A percentile compares a stretch with the other conserved stretches of the same genome.
These are phyloP conservation scores for Margaritispora aquatica DNA, from an alignment of 495 filamentous ascomycete species.

Conservation along the genomic window DNA sequence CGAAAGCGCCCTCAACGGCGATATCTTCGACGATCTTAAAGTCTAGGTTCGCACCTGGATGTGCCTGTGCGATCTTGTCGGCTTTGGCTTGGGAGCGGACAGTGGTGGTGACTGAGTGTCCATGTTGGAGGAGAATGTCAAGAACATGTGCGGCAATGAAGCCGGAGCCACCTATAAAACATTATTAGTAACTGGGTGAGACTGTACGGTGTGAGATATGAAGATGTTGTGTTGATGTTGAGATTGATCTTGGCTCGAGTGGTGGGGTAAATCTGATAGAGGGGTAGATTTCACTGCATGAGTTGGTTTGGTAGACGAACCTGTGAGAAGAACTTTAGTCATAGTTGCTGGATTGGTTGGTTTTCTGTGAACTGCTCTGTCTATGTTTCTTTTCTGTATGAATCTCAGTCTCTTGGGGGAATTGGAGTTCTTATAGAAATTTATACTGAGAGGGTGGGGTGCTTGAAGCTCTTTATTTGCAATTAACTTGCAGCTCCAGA, in stretches of 20 bases:
- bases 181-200: conserved; percentile 2
- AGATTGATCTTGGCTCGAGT: background rate
- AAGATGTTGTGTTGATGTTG: background rate
- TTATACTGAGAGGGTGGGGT: background rate
- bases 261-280: background rate
- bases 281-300: background rate
- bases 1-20: conserved; percentile 67
- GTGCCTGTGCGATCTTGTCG: conserved; percentile 60
- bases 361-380: background rate
- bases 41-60: conserved; percentile 61
- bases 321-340: conserved; percentile 17
- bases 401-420: background rate
- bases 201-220: background rate
- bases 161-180: conserved; percentile 53
- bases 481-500: background rate
- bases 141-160: conserved; percentile 79
- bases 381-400: background rate
- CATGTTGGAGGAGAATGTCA: conserved; percentile 36
- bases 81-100: conserved; percentile 79
- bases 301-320: background rate
- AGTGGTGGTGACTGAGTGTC: conserved; percentile 75
- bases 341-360: background rate
- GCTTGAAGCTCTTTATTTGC: background rate
- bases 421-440: background rate
- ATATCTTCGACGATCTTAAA: conserved; percentile 82